These are phyloP conservation scores for Rhizoclosmatium sp. DNA, from an alignment of 192 early-diverging fungal species.

Conservation along the genomic window DNA sequence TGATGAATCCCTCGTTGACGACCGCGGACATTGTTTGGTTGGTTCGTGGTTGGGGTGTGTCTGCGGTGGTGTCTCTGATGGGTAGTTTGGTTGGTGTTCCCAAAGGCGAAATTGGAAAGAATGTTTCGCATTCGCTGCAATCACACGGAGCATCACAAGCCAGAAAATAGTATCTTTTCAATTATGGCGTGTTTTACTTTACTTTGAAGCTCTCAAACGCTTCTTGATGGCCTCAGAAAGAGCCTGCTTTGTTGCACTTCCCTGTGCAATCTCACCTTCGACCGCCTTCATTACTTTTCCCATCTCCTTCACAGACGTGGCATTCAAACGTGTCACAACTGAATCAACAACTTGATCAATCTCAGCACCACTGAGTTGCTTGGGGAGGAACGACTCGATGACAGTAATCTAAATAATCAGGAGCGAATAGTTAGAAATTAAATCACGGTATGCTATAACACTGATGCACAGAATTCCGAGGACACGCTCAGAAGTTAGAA, in stretches of 20 bases:
- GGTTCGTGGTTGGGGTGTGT: background rate
- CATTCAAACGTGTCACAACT: constrained; percentile 64
- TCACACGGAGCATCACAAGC: background rate
- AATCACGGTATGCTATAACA: background rate
- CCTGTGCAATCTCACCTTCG: constrained; percentile 60
- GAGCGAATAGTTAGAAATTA: background rate
- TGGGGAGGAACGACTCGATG: constrained; percentile 77
- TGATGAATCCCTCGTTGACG: constrained; percentile 80
- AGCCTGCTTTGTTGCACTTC: constrained; percentile 76
- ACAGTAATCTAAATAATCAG: constrained; percentile 52
- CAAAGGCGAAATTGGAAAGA: background rate
- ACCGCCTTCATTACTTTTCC: constrained; percentile 88
- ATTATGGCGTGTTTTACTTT: background rate
- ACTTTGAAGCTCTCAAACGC: constrained; percentile 55
- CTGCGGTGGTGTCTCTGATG: background rate
- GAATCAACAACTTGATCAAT: constrained; percentile 68
- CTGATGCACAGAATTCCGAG: background rate
- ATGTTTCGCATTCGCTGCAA: background rate
- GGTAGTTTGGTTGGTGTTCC: background rate
- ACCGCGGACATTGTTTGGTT: constrained; percentile 15
- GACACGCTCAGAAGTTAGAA: no score
- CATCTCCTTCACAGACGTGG: constrained; percentile 73
- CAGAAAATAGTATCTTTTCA: background rate
- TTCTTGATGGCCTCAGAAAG: constrained; percentile 81
- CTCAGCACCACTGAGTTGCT: constrained; percentile 76